phyloP scores from a whole-genome alignment of 140 eudicot genomes.

The Bidens hawaiensis region DNA sequence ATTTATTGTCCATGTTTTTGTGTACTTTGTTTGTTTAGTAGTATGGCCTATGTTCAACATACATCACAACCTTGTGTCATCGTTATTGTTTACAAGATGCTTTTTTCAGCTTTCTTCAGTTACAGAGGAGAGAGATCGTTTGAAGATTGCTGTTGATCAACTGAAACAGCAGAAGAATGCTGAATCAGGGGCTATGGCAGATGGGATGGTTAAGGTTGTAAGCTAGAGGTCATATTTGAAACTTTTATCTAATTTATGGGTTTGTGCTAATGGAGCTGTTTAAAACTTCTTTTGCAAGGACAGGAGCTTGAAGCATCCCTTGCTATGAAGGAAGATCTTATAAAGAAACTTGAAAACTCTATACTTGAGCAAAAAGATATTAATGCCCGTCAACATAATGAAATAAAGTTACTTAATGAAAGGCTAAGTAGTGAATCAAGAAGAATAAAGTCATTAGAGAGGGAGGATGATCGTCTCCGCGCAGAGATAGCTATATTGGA shows the following conservation, averaged over 20 bases:
- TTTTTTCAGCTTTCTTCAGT: slow-evolving; percentile 73
- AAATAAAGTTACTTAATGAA: slow-evolving; percentile 68
- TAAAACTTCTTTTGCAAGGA: slow-evolving; percentile 17
- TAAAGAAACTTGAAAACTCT: slow-evolving; percentile 60
- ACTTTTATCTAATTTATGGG: not conserved
- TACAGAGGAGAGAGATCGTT: slow-evolving; percentile 68
- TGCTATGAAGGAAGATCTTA: slow-evolving; percentile 58
- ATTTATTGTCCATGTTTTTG: not conserved
- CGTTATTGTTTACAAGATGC: not conserved
- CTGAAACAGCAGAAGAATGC: slow-evolving; percentile 44
- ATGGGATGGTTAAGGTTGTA: slow-evolving; percentile 48
- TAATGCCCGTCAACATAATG: slow-evolving; percentile 57
- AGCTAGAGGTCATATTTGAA: not conserved
- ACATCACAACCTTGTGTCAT: not conserved
- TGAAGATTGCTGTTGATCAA: slow-evolving; percentile 45
- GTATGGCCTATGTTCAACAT: not conserved
- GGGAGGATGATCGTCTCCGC: slow-evolving; percentile 92
- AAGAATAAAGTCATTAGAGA: slow-evolving; percentile 79
- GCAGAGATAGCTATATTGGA: slow-evolving; percentile 88
- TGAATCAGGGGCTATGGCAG: slow-evolving; percentile 45
- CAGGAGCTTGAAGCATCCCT: slow-evolving; percentile 86
- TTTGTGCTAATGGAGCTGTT: slow-evolving; percentile 16
- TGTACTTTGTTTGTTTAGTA: slow-evolving; percentile 4
- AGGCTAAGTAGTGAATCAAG: slow-evolving; percentile 67
- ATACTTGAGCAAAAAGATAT: slow-evolving; percentile 51